Conservation (phyloP, 768 basidiomycete species). For the Hygrophorus pudorinus region DNA sequence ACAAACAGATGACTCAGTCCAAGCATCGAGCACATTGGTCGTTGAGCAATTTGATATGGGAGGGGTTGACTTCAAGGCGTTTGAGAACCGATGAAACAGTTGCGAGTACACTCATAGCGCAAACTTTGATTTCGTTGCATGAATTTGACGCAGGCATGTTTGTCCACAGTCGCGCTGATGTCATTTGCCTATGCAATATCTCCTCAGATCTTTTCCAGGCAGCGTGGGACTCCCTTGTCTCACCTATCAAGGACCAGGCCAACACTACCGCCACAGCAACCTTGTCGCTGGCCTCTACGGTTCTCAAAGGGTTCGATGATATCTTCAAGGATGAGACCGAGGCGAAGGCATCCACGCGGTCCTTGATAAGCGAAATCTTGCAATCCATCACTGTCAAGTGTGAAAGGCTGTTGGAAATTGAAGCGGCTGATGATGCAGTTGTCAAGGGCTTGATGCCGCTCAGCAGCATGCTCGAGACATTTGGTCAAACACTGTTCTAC, state of each 20-base stretch:
- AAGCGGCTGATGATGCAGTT: slow-evolving; percentile 1
- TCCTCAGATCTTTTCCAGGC: slow-evolving; percentile 41
- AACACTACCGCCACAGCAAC: slow-evolving; percentile 9
- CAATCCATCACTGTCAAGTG: slow-evolving; percentile 23
- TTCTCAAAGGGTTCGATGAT: slow-evolving; percentile 36
- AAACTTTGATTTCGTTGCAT: slow-evolving; percentile 27
- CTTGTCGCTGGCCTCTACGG: slow-evolving; percentile 29
- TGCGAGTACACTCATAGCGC: slow-evolving; percentile 35
- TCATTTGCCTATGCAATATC: not conserved
- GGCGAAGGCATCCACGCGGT: too few relatives aligned
- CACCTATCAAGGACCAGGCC: slow-evolving; percentile 17
- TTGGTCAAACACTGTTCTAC: slow-evolving; percentile 40
- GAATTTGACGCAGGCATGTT: slow-evolving; percentile 19
- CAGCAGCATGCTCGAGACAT: slow-evolving; percentile 38
- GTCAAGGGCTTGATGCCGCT: slow-evolving; percentile 17
- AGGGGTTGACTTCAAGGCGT: slow-evolving; percentile 29
- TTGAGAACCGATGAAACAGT: slow-evolving; percentile 37
- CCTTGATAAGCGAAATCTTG: slow-evolving; percentile 21
- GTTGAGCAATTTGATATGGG: slow-evolving; percentile 40
- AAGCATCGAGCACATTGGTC: slow-evolving; percentile 23
- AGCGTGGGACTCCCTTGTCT: slow-evolving; percentile 36
- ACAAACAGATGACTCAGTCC: not conserved
- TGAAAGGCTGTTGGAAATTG: slow-evolving; percentile 15
- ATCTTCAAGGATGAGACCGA: slow-evolving; percentile 19
- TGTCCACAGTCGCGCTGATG: slow-evolving; percentile 1